Evolutionary conservation across 225 moss, liverwort and hornwort species (phyloP).

Genomic region (Bryoerythrophyllum caledonicum): DNA sequence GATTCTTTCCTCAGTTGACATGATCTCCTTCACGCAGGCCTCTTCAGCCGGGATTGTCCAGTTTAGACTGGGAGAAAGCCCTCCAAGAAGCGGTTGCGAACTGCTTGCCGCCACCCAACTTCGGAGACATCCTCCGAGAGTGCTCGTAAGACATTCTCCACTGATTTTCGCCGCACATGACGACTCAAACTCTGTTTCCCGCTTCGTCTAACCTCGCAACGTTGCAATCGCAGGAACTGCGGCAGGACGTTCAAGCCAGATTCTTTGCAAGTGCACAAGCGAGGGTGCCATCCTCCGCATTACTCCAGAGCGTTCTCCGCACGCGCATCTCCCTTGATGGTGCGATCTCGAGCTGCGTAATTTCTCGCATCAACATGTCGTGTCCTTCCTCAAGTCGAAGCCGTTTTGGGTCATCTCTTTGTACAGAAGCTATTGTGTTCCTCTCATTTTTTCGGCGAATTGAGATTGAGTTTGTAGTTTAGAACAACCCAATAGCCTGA

Average conservation of each 20-base stretch:
- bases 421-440: not conserved
- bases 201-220: not conserved
- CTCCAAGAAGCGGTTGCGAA: conserved; percentile 52
- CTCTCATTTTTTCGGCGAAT: conserved; percentile 1
- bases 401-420: not conserved
- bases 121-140: conserved; percentile 60
- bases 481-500: not conserved
- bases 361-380: not conserved
- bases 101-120: conserved; percentile 57
- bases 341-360: conserved; percentile 25
- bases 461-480: conserved; percentile 19
- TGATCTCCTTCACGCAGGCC: conserved; percentile 35
- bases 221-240: conserved; percentile 44
- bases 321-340: conserved; percentile 19
- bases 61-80: conserved; percentile 62
- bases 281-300: conserved; percentile 55
- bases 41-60: conserved; percentile 57
- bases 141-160: conserved; percentile 50
- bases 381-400: not conserved
- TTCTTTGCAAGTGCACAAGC: conserved; percentile 69
- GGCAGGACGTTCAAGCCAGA: conserved; percentile 78
- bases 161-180: no score
- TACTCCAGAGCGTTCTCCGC: conserved; percentile 4
- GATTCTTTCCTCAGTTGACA: not conserved
- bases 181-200: no score